These are phyloP conservation scores for Flaveria ramosissima DNA, from an alignment of 129 eudicot genomes.

Conservation along the genomic window DNA sequence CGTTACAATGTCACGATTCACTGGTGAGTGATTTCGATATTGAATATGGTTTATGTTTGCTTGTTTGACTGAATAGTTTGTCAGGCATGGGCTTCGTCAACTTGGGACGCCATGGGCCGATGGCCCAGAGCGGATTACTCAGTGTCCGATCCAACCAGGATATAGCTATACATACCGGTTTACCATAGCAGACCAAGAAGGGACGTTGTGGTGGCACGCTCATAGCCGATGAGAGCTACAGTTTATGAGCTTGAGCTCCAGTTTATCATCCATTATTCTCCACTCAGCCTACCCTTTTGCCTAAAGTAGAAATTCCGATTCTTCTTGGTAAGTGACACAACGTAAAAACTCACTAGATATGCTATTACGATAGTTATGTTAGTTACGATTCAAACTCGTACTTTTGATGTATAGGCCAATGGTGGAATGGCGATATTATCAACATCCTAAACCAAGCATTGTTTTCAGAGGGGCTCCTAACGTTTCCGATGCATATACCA, in stretches of 20 bases:
- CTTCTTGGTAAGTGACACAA: constrained; percentile 52
- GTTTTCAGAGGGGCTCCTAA: constrained; percentile 67
- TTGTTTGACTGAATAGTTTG: not conserved
- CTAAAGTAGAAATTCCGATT: constrained; percentile 61
- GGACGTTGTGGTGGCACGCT: constrained; percentile 94
- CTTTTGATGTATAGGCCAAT: constrained; percentile 58
- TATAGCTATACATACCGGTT: constrained; percentile 60
- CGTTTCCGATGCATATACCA: constrained; percentile 69
- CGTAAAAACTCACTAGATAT: not conserved
- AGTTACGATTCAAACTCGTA: not conserved
- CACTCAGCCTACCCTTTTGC: constrained; percentile 74
- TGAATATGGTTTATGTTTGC: not conserved
- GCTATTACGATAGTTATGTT: not conserved
- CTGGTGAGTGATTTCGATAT: constrained; percentile 37
- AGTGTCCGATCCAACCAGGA: constrained; percentile 84
- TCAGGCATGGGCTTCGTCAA: constrained; percentile 90
- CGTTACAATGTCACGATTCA: constrained; percentile 67
- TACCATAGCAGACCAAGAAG: constrained; percentile 65
- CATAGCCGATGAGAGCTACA: constrained; percentile 79
- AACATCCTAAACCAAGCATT: constrained; percentile 52
- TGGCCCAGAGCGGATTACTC: constrained; percentile 80
- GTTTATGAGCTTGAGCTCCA: constrained; percentile 87
- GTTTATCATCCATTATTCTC: constrained; percentile 61
- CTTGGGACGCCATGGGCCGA: constrained; percentile 87
- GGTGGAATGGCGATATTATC: constrained; percentile 75